Conservation (phyloP, 2,329 filamentous ascomycete genomes). For the Nemania sp. region DNA sequence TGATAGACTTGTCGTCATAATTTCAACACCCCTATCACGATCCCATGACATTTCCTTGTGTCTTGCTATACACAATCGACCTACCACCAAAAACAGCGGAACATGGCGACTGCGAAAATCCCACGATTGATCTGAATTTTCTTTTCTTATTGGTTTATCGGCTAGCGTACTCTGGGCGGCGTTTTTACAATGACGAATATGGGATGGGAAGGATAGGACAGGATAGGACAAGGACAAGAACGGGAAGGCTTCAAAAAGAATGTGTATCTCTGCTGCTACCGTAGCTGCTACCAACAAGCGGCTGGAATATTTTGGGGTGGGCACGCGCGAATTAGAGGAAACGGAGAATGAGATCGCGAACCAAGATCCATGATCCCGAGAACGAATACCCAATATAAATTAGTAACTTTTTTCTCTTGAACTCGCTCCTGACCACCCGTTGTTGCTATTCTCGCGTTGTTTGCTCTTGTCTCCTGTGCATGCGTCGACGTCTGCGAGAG, state of each 20-base stretch:
- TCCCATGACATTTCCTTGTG: slow-evolving; percentile 13
- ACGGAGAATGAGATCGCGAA: background rate
- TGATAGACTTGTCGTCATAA: slow-evolving; percentile 8
- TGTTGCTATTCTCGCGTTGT: slow-evolving; percentile 4
- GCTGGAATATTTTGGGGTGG: slow-evolving; percentile 3
- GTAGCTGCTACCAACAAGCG: background rate
- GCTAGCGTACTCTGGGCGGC: slow-evolving; percentile 12
- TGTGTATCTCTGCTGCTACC: slow-evolving; percentile 10
- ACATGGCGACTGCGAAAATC: slow-evolving; percentile 1
- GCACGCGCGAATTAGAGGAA: slow-evolving; percentile 14
- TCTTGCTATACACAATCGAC: background rate
- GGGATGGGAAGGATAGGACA: slow-evolving; percentile 2
- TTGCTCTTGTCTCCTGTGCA: slow-evolving; percentile 15
- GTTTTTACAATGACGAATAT: slow-evolving; percentile 10
- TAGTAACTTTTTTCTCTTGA: background rate
- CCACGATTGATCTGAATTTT: slow-evolving; percentile 10
- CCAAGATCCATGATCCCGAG: slow-evolving; percentile 11
- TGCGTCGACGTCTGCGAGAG: slow-evolving; percentile 26
- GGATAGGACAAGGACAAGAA: no score
- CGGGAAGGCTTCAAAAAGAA: background rate
- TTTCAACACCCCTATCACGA: background rate
- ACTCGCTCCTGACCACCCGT: background rate
- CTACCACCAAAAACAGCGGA: slow-evolving; percentile 1
- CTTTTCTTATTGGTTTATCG: slow-evolving; percentile 1
- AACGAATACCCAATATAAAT: slow-evolving; percentile 13